Conservation (phyloP, 352 stramenopile species). For the Globisporangium paddicum region DNA sequence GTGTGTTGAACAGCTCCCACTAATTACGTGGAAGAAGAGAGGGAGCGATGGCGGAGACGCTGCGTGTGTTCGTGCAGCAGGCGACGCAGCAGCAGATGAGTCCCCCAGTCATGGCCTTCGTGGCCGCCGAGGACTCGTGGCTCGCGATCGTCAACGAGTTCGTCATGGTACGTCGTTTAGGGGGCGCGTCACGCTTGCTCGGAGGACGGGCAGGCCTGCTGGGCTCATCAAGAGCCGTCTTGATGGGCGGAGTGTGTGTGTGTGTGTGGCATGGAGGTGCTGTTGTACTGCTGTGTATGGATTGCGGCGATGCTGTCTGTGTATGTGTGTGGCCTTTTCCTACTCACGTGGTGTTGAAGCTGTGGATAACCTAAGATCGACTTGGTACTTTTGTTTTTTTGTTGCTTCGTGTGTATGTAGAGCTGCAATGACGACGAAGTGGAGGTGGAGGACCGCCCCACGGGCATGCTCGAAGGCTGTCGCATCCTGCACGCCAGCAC, state of each 20-base stretch:
- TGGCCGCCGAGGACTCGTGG: conserved; percentile 57
- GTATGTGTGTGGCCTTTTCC: background rate
- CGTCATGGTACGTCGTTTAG: conserved; percentile 50
- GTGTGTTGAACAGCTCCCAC: background rate
- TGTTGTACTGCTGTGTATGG: background rate
- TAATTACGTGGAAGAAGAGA: no score
- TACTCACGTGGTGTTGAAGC: background rate
- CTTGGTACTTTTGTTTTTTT: no score
- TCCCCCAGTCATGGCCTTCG: conserved; percentile 57
- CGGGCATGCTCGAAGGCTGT: conserved; percentile 51
- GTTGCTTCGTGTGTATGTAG: conserved; percentile 16
- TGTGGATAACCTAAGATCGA: no score
- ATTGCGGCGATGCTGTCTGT: background rate
- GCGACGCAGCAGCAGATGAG: conserved; percentile 30
- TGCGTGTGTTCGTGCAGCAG: conserved; percentile 71
- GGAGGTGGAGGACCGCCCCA: conserved; percentile 48
- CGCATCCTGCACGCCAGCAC: conserved; percentile 51
- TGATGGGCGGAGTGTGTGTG: no score
- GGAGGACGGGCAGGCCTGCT: no score
- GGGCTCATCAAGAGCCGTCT: no score
- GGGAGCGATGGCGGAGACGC: conserved; percentile 34
- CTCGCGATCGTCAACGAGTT: conserved; percentile 69
- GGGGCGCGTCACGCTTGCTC: no score
- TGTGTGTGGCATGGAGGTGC: background rate
- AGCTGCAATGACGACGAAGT: conserved; percentile 76